phyloP scores from a whole-genome alignment of 208 protist species.

The Leishmania mexicana region DNA sequence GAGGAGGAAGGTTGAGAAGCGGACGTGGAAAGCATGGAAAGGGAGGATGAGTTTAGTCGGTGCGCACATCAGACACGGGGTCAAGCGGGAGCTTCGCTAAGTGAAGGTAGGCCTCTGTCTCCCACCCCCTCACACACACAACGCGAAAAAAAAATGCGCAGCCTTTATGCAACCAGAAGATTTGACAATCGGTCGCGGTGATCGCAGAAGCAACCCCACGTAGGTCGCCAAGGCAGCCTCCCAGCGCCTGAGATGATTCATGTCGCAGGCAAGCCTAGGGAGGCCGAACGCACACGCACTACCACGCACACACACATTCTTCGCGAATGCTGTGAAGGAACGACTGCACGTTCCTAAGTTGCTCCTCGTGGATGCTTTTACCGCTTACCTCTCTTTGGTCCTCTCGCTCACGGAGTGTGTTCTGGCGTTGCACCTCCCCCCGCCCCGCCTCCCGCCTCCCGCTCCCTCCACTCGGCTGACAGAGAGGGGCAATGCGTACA shows the following conservation, averaged over 20 bases:
- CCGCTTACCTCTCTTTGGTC: background rate
- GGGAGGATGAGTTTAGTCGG: background rate
- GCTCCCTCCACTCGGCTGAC: background rate
- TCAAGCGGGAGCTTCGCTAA: background rate
- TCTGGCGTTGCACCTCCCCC: background rate
- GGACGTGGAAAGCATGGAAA: background rate
- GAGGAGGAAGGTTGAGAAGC: background rate
- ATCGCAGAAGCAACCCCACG: background rate
- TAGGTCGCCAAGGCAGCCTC: background rate
- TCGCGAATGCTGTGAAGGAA: background rate
- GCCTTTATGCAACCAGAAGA: background rate
- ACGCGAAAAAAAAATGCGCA: background rate
- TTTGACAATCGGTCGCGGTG: background rate
- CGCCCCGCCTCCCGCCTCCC: background rate
- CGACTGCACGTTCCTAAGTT: background rate
- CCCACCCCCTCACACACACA: too few relatives aligned
- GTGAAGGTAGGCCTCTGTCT: background rate
- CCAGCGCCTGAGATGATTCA: background rate
- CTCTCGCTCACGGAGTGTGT: background rate
- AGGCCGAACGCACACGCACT: background rate
- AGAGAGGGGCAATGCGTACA: background rate
- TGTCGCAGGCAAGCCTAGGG: background rate
- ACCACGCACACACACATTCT: background rate
- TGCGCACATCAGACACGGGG: background rate
- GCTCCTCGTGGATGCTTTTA: background rate